Conservation (phyloP, 2,329 filamentous ascomycete genomes). For the Pezicula radicicola region DNA sequence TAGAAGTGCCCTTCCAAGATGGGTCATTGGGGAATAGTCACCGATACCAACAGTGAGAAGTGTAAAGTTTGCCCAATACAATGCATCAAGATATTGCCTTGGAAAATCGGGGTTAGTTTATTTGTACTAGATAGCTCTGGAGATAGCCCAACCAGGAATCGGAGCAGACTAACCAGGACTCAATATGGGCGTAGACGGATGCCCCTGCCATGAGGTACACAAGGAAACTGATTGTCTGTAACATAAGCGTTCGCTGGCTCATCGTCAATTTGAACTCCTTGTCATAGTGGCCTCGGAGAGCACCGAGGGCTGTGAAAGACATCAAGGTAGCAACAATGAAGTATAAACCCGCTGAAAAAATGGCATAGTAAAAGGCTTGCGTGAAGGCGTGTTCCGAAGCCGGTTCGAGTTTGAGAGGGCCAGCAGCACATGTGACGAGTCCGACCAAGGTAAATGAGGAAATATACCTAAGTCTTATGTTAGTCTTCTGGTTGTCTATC, state of each 20-base stretch:
- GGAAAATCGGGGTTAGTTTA: too few species aligned
- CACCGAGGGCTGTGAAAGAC: constrained; percentile 76
- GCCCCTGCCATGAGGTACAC: constrained; percentile 78
- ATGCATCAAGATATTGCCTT: constrained; percentile 66
- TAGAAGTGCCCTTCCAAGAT: constrained; percentile 65
- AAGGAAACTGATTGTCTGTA: constrained; percentile 86
- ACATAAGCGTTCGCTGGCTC: constrained; percentile 81
- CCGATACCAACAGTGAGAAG: constrained; percentile 64
- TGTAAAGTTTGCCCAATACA: constrained; percentile 77
- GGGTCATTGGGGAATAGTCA: constrained; percentile 45
- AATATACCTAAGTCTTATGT: constrained; percentile 39
- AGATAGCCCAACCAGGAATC: too few species aligned
- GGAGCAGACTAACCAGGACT: constrained; percentile 52
- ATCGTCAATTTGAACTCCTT: constrained; percentile 77
- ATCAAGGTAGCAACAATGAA: constrained; percentile 75
- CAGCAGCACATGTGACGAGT: constrained; percentile 62
- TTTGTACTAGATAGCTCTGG: too few species aligned
- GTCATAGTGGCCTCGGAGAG: constrained; percentile 65
- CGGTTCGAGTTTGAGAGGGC: constrained; percentile 48
- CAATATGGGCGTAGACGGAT: constrained; percentile 68
- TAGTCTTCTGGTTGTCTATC: too few species aligned
- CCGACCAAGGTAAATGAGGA: constrained; percentile 64
- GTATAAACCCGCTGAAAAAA: constrained; percentile 75
- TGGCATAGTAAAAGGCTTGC: constrained; percentile 83
- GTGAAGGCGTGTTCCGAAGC: constrained; percentile 60